Conservation (phyloP, 2,329 filamentous ascomycete species). For the Phaeoacremonium minimum region DNA sequence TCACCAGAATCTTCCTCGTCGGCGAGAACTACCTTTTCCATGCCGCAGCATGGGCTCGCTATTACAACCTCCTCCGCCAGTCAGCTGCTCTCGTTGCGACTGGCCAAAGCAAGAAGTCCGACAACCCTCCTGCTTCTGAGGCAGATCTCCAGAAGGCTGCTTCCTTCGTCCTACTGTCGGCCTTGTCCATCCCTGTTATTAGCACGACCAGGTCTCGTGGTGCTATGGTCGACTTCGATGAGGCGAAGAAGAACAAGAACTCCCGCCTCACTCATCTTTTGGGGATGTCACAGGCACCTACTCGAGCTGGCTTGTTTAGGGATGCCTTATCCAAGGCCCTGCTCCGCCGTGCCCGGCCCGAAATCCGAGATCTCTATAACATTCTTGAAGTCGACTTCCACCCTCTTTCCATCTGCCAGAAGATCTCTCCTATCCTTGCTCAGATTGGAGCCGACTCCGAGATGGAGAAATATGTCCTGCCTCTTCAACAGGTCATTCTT, state of each 20-base stretch:
- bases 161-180: constrained; percentile 91
- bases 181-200: constrained; percentile 97
- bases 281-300: constrained; percentile 86
- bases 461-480: constrained; percentile 95
- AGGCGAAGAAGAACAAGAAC: constrained; percentile 98
- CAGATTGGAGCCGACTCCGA: constrained; percentile 91
- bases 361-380: constrained; percentile 96
- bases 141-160: constrained; percentile 90
- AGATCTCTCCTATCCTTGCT: constrained; percentile 92
- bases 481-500: constrained; percentile 96
- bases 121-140: constrained; percentile 87
- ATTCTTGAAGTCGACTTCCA: constrained; percentile 99
- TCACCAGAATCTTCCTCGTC: constrained; percentile 96
- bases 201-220: constrained; percentile 95
- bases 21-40: constrained; percentile 99
- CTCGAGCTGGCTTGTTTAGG: constrained; percentile 86
- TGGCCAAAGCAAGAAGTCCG: constrained; percentile 86
- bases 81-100: constrained; percentile 78
- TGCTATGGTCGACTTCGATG: constrained; percentile 93
- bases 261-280: constrained; percentile 92
- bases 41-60: constrained; percentile 93
- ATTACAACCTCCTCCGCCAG: constrained; percentile 93
- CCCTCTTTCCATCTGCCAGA: constrained; percentile 96
- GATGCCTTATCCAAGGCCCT: constrained; percentile 94
- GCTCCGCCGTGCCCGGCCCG: constrained; percentile 84